Evolutionary conservation across 2,329 filamentous ascomycete genomes (phyloP), one percentile per base, ranked within the genome.

Genomic region (Ophiostoma ulmi): DNA sequence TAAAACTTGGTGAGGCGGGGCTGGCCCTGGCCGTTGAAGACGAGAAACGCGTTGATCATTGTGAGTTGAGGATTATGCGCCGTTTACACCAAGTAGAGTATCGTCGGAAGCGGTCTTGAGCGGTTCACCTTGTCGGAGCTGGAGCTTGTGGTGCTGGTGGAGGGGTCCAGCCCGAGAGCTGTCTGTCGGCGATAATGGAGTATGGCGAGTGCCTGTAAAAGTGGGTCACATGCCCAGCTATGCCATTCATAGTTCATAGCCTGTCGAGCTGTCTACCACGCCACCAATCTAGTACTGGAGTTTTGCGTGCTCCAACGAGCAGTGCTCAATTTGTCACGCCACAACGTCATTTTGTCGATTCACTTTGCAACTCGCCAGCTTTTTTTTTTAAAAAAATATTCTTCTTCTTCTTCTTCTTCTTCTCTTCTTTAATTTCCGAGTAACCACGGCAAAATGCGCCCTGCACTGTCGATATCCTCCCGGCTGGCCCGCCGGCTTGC

Each of bases 21-120:
- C 81, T 99, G 94, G 74, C 95, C 95, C 76, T 94, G 93, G 83
- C 97, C 97, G 78, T 99, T 99, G 85, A 99, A 99, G 79, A 99
- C 94, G 75, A 99, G 86, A 73, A 99, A 94, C 41, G 96, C 95
- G 85, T 97, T 99, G 81, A 99, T 98, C 95, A 99, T 99, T 75
- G 75, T 82, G 58, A n/a, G 5, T 31, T 61, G 58, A 22, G 7
- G n/a, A 5, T 17, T 31, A 1, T 11, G n/a, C 17, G 10, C 8
- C 22, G 44, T 4, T 6, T 13, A 10, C 3, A 44, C 7, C 2
- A 10, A 31, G n/a, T 10, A 17, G 11, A 26, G 52, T 3, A 58
- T 4, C 31, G 52, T 22, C 52, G 52, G 14, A 10, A 14, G 52
- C 52, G 13, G 52, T 58, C 44, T 26, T 31, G 52, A 11, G 6